Evolutionary conservation across 169 alveolate species (phyloP), one percentile per base, ranked within the genome.

Genomic region (Plasmodium berghei): DNA sequence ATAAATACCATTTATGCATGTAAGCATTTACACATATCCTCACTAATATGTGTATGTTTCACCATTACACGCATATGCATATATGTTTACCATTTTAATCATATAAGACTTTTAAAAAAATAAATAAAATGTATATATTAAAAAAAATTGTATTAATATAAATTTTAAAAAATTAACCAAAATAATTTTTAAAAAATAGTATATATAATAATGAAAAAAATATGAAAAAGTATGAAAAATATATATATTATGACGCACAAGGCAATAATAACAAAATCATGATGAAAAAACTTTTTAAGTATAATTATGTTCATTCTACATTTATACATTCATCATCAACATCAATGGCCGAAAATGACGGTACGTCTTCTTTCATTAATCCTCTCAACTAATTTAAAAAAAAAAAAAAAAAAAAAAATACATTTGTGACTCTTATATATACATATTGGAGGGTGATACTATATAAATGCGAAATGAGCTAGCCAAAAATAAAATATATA

Each of bases 291-390:
- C 28, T 5, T 28, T 28, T 5, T 16, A 9, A 1, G 24, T 34
- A 63, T 9, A 63, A 73, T 16, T 5, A n/a, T 52, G n/a, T n/a
- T 70, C 52, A 77, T 77, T 77, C 89, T 24, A 77, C 75, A 20
- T 77, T 77, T 77, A 77, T 77, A 22, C 71, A 77, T 58, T 77
- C 89, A 42, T 77, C 89, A 77, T 77, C 89, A 34, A 77, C 89
- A 58, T 77, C 89, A 45, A 77, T 77, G 22, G 89, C 89, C n/a
- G 89, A 77, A 58, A 77, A 77, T 54, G 54, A 63, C 16, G 89
- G 89, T n/a, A 77, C 89, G 49, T 77, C 89, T 58, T 77, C 89
- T 59, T 77, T 77, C 89, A 77, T 77, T 52, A 77, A 26, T 64
- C 89, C 89, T 52, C 89, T 77, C 40, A 77, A 34, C 89, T 77